Evolutionary conservation across 208 protist species (phyloP).

Genomic region (Trypanosoma lewisi): DNA sequence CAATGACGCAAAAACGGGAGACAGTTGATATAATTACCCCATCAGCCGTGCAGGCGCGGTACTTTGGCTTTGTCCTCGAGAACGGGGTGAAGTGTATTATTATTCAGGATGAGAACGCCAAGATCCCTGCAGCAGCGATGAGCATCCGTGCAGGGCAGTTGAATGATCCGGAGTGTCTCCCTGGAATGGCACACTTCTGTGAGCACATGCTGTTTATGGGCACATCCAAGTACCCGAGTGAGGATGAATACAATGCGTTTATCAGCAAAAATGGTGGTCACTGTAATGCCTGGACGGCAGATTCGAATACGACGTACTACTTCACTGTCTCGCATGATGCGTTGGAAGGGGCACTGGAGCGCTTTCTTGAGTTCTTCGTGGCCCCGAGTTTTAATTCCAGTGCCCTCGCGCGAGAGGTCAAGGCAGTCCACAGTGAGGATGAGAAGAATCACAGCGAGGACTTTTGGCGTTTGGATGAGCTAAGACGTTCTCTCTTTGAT

Average conservation of each 20-base stretch:
- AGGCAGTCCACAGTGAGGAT: constrained; percentile 94
- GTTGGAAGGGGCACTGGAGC: constrained; percentile 85
- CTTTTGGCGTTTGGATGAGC: constrained; percentile 74
- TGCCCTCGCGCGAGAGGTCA: constrained; percentile 81
- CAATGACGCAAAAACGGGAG: constrained; percentile 16
- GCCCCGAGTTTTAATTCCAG: constrained; percentile 80
- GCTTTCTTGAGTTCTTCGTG: constrained; percentile 94
- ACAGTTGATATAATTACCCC: constrained; percentile 49
- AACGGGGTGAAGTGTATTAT: constrained; percentile 82
- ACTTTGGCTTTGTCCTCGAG: constrained; percentile 54
- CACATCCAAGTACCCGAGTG: constrained; percentile 89
- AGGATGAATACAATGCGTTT: constrained; percentile 82
- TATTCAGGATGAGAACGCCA: constrained; percentile 61
- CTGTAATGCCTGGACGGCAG: constrained; percentile 87
- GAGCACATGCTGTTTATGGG: constrained; percentile 96
- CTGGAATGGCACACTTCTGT: constrained; percentile 90
- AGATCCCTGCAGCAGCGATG: constrained; percentile 70
- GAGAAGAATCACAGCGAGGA: constrained; percentile 89
- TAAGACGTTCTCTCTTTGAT: constrained; percentile 54
- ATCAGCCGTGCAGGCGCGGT: constrained; percentile 29
- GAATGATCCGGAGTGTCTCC: constrained; percentile 60
- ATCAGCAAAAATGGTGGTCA: constrained; percentile 70
- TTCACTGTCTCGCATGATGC: constrained; percentile 71
- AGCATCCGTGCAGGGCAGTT: constrained; percentile 64
- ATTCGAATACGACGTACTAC: constrained; percentile 83